These are phyloP conservation scores for Talaromyces thailandensis DNA, from an alignment of 495 filamentous ascomycete species.

Conservation along the genomic window DNA sequence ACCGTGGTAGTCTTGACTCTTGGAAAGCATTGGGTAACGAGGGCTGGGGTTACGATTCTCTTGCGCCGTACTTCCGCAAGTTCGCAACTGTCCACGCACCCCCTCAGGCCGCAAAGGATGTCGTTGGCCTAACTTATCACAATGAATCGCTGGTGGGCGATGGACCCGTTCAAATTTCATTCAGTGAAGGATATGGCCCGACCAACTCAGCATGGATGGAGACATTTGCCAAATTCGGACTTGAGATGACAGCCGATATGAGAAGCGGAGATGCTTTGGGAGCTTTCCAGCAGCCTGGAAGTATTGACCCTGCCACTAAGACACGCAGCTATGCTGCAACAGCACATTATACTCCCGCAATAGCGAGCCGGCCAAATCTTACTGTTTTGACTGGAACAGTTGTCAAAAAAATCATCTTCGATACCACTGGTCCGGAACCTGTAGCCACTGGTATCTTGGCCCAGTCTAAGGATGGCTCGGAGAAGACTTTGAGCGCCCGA, in stretches of 20 bases:
- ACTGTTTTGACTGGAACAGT: constrained; percentile 34
- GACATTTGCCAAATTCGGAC: constrained; percentile 12
- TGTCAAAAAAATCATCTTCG: constrained; percentile 32
- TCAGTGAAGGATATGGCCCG: constrained; percentile 8
- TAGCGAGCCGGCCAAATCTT: constrained; percentile 34
- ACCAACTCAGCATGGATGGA: constrained; percentile 17
- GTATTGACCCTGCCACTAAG: constrained; percentile 13
- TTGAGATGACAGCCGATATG: constrained; percentile 9
- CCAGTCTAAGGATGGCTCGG: constrained; percentile 20
- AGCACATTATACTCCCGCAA: constrained; percentile 17
- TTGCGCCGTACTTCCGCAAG: constrained; percentile 35
- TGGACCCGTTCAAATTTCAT: constrained; percentile 18
- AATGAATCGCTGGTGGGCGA: constrained; percentile 8
- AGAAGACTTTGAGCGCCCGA: constrained; percentile 34
- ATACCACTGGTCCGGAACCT: constrained; percentile 11
- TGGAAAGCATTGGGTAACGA: constrained; percentile 46
- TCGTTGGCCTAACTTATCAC: constrained; percentile 11
- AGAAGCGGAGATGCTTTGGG: constrained; percentile 15
- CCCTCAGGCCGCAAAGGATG: constrained; percentile 7
- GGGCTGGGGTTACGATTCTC: constrained; percentile 40
- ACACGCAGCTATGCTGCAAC: constrained; percentile 31
- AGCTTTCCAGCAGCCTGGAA: constrained; percentile 13
- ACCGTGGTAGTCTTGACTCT: constrained; percentile 37
- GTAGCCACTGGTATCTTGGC: constrained; percentile 26
- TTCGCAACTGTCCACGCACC: constrained; percentile 14